Evolutionary conservation across 2,329 filamentous ascomycete species (phyloP).

Genomic region (Drechslerella stenobrocha): DNA sequence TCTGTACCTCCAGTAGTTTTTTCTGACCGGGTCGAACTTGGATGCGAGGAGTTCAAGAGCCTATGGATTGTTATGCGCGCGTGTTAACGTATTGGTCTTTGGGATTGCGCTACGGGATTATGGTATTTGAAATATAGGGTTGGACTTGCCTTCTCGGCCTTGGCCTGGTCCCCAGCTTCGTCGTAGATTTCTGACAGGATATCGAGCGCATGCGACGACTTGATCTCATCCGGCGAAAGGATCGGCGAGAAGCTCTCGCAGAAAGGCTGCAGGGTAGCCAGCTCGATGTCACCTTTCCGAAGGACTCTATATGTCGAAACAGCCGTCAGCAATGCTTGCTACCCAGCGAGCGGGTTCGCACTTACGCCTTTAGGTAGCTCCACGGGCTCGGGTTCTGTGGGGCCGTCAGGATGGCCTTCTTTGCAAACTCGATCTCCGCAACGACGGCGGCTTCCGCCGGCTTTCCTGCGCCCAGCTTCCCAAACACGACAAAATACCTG

Average conservation of each 20-base stretch:
- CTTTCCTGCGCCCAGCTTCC: constrained; percentile 49
- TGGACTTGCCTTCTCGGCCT: constrained; percentile 35
- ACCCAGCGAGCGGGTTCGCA: constrained; percentile 61
- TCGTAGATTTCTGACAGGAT: constrained; percentile 70
- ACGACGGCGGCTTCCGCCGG: constrained; percentile 69
- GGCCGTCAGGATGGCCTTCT: constrained; percentile 72
- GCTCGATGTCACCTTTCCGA: constrained; percentile 20
- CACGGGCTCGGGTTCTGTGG: constrained; percentile 94
- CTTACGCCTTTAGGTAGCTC: constrained; percentile 75
- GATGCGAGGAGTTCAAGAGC: constrained; percentile 74
- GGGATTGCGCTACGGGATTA: not conserved
- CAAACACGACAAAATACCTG: constrained; percentile 87
- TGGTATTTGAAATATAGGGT: constrained; percentile 9
- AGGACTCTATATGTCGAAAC: constrained; percentile 58
- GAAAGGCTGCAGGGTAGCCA: constrained; percentile 46
- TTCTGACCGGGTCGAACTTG: constrained; percentile 87
- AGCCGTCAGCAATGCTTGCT: constrained; percentile 56
- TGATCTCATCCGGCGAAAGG: constrained; percentile 50
- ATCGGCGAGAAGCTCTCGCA: constrained; percentile 51
- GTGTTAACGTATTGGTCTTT: too few species aligned
- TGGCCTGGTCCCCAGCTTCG: constrained; percentile 54
- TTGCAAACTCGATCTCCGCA: constrained; percentile 73
- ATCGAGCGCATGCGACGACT: constrained; percentile 68
- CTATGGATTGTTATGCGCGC: too few species aligned
- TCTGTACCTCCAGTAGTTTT: constrained; percentile 88